These are phyloP conservation scores for Hygrophila difformis DNA, from an alignment of 257 asterid species.

Conservation along the genomic window DNA sequence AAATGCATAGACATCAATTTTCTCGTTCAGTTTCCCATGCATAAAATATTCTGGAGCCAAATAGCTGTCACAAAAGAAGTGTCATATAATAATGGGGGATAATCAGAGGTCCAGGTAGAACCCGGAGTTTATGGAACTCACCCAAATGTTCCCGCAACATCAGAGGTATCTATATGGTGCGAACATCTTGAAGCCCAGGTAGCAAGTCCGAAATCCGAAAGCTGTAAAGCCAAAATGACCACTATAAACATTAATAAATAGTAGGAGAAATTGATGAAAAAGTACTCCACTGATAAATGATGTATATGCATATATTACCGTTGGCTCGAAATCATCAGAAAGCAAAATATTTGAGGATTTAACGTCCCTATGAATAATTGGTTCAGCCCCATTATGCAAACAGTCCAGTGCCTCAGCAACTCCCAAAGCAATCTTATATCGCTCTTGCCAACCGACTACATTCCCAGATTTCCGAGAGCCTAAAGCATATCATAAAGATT, in stretches of 20 bases:
- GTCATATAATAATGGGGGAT: not conserved
- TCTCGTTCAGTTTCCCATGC: slow-evolving; percentile 70
- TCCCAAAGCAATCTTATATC: slow-evolving; percentile 84
- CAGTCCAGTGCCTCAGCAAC: slow-evolving; percentile 80
- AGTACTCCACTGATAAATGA: not conserved
- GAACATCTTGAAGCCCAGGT: slow-evolving; percentile 57
- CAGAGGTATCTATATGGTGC: slow-evolving; percentile 42
- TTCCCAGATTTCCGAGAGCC: slow-evolving; percentile 34
- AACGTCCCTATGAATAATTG: slow-evolving; percentile 85
- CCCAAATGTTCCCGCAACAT: slow-evolving; percentile 96
- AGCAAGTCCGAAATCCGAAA: slow-evolving; percentile 94
- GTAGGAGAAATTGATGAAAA: slow-evolving; percentile 1
- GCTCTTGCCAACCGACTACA: slow-evolving; percentile 53
- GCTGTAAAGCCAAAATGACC: slow-evolving; percentile 29
- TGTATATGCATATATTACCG: slow-evolving; percentile 44
- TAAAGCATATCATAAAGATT: slow-evolving; percentile 13
- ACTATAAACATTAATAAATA: not conserved
- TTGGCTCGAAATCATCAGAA: slow-evolving; percentile 70
- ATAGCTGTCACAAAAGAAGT: slow-evolving; percentile 36
- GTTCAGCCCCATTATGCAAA: slow-evolving; percentile 49
- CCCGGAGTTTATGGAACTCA: slow-evolving; percentile 22
- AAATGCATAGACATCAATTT: slow-evolving; percentile 83
- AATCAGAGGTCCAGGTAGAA: not conserved
- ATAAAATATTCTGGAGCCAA: slow-evolving; percentile 89
- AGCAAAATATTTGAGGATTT: slow-evolving; percentile 91